These are phyloP conservation scores for Amauroascus verrucosus DNA, from an alignment of 2,329 filamentous ascomycete species.

Conservation along the genomic window DNA sequence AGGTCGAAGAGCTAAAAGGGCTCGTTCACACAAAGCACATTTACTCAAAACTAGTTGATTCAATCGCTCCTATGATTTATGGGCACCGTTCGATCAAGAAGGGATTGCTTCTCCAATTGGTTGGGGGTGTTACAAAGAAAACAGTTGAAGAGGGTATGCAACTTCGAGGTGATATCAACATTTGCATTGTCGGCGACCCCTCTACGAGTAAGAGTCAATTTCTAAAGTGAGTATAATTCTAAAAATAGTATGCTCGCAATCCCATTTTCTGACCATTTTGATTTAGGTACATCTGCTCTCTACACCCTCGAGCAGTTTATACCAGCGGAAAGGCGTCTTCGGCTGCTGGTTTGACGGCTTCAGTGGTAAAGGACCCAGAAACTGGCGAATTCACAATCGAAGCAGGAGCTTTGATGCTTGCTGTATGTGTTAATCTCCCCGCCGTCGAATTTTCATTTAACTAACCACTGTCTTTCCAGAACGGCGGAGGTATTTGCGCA, in stretches of 20 bases:
- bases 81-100: conserved; percentile 98
- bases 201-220: conserved; percentile 98
- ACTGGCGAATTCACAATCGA: conserved; percentile 98
- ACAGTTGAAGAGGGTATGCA: conserved; percentile 85
- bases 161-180: conserved; percentile 93
- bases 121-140: conserved; percentile 88
- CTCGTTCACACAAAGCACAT: conserved; percentile 97
- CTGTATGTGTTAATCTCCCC: conserved; percentile 36
- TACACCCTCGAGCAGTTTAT: conserved; percentile 93
- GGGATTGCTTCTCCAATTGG: conserved; percentile 80
- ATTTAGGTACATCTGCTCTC: conserved; percentile 72
- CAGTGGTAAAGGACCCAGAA: conserved; percentile 95
- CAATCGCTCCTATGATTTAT: conserved; percentile 92
- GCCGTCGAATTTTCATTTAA: conserved; percentile 4
- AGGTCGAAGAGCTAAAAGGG: conserved; percentile 81
- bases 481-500: conserved; percentile 86
- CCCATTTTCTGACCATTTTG: not conserved
- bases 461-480: conserved; percentile 22
- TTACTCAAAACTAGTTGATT: conserved; percentile 84
- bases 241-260: not conserved
- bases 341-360: conserved; percentile 90
- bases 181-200: conserved; percentile 94
- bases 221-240: conserved; percentile 52
- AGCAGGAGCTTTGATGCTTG: conserved; percentile 93
- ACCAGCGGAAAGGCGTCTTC: conserved; percentile 97